These are phyloP conservation scores for Trebouxia gelatinosa DNA, from an alignment of 163 green algal species.

Conservation along the genomic window DNA sequence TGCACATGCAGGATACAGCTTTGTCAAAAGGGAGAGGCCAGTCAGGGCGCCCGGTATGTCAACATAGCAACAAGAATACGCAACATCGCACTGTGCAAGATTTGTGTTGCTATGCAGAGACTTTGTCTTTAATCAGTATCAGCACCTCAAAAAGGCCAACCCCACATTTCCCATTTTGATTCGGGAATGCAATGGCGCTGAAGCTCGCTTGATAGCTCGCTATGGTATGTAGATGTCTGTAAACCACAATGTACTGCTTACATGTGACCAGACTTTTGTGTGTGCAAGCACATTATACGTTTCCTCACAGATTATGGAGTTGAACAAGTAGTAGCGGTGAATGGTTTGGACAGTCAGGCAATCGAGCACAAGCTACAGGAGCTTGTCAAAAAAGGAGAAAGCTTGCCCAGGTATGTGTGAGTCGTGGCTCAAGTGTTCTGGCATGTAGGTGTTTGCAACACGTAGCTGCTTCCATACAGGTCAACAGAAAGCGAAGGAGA, in stretches of 20 bases:
- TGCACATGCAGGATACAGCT: conserved; percentile 67
- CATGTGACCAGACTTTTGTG: neutral
- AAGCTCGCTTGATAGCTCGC: conserved; percentile 65
- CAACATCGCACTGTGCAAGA: neutral
- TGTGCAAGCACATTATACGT: no score
- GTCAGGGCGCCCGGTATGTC: neutral
- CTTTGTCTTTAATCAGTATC: conserved; percentile 74
- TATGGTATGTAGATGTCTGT: conserved; percentile 38
- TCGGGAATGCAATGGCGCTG: conserved; percentile 59
- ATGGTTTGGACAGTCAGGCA: conserved; percentile 50
- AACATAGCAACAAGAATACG: neutral
- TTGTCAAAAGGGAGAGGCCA: conserved; percentile 55
- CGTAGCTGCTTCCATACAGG: conserved; percentile 18
- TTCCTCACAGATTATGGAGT: conserved; percentile 68
- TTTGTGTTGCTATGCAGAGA: conserved; percentile 56
- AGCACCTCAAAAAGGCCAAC: conserved; percentile 84
- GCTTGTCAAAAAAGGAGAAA: conserved; percentile 65
- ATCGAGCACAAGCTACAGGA: conserved; percentile 64
- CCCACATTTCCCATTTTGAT: conserved; percentile 79
- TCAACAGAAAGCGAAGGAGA: conserved; percentile 33
- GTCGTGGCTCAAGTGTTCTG: neutral
- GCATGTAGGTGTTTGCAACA: neutral
- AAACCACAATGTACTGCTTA: neutral
- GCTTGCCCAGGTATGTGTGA: conserved; percentile 53
- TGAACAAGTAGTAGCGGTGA: conserved; percentile 66